Conservation (phyloP, 768 basidiomycete genomes). For the Gloeophyllum trabeum region DNA sequence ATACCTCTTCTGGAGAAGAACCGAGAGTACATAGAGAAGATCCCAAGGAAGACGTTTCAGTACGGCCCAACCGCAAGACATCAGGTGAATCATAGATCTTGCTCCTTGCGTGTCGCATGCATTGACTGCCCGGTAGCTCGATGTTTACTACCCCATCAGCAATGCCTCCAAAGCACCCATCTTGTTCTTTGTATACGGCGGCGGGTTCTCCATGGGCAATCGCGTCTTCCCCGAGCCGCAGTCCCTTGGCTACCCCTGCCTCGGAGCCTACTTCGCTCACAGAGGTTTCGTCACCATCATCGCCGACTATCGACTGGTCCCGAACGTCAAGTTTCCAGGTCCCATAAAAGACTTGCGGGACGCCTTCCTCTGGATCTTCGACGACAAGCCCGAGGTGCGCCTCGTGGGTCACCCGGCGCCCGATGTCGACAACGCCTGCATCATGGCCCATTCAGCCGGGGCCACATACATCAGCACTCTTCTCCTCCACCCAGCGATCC, state of each 20-base stretch:
- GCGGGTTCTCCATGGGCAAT: slow-evolving; percentile 43
- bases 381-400: slow-evolving; percentile 15
- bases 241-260: slow-evolving; percentile 40
- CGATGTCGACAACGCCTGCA: slow-evolving; percentile 29
- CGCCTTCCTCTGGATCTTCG: slow-evolving; percentile 41
- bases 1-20: slow-evolving; percentile 37
- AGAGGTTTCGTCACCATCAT: slow-evolving; percentile 53
- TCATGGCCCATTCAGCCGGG: slow-evolving; percentile 57
- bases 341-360: slow-evolving; percentile 48
- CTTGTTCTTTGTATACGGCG: slow-evolving; percentile 58
- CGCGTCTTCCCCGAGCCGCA: slow-evolving; percentile 34
- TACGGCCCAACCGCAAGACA: slow-evolving; percentile 44
- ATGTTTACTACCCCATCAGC: slow-evolving; percentile 46
- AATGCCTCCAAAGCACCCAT: slow-evolving; percentile 28
- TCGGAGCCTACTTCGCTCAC: slow-evolving; percentile 52
- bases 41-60: slow-evolving; percentile 42
- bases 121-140: slow-evolving; percentile 30
- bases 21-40: slow-evolving; percentile 30
- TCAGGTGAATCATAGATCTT: slow-evolving; percentile 30
- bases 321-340: slow-evolving; percentile 42
- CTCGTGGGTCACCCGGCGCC: slow-evolving; percentile 12
- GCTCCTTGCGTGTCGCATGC: background rate
- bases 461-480: slow-evolving; percentile 36
- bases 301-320: slow-evolving; percentile 58
- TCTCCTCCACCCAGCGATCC: slow-evolving; percentile 25